Evolutionary conservation across 2,329 filamentous ascomycete species (phyloP).

Genomic region (Trichoderma koningii): DNA sequence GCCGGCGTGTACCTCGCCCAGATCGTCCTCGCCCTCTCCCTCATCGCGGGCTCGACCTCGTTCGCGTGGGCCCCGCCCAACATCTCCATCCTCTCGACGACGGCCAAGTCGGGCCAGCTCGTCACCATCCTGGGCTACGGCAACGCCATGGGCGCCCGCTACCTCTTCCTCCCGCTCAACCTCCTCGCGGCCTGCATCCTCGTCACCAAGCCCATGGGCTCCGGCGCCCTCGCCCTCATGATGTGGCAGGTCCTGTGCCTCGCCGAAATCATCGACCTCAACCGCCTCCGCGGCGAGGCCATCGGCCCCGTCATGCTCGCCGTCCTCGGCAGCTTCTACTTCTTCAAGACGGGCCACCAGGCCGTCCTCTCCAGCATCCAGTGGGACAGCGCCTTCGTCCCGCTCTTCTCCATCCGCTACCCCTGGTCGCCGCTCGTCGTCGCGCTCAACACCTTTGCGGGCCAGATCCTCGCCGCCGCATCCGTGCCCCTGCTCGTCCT

Average conservation of each 20-base stretch:
- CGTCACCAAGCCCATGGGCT: slow-evolving; percentile 92
- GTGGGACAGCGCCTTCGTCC: slow-evolving; percentile 94
- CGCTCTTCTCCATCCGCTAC: slow-evolving; percentile 78
- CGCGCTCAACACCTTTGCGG: slow-evolving; percentile 82
- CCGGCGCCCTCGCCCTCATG: slow-evolving; percentile 77
- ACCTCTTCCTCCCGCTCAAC: slow-evolving; percentile 79
- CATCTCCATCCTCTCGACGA: slow-evolving; percentile 66
- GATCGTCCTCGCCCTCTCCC: slow-evolving; percentile 72
- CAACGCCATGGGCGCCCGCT: slow-evolving; percentile 89
- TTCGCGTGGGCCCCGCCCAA: slow-evolving; percentile 86
- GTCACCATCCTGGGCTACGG: slow-evolving; percentile 87
- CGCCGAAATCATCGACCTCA: slow-evolving; percentile 64
- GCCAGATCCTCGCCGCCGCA: slow-evolving; percentile 79
- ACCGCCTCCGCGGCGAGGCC: slow-evolving; percentile 63
- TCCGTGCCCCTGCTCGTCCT: slow-evolving; percentile 79
- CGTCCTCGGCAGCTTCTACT: slow-evolving; percentile 90
- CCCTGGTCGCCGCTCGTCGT: slow-evolving; percentile 86
- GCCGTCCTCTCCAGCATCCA: slow-evolving; percentile 85
- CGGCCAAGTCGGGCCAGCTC: slow-evolving; percentile 48
- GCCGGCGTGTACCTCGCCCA: slow-evolving; percentile 78
- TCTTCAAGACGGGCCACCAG: slow-evolving; percentile 97
- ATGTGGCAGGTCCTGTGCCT: slow-evolving; percentile 86
- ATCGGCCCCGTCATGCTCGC: slow-evolving; percentile 84
- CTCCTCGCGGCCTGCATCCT: slow-evolving; percentile 75
- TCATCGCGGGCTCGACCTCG: slow-evolving; percentile 81